These are phyloP conservation scores for Primulina huaijiensis DNA, from an alignment of 257 asterid genomes.

Conservation along the genomic window DNA sequence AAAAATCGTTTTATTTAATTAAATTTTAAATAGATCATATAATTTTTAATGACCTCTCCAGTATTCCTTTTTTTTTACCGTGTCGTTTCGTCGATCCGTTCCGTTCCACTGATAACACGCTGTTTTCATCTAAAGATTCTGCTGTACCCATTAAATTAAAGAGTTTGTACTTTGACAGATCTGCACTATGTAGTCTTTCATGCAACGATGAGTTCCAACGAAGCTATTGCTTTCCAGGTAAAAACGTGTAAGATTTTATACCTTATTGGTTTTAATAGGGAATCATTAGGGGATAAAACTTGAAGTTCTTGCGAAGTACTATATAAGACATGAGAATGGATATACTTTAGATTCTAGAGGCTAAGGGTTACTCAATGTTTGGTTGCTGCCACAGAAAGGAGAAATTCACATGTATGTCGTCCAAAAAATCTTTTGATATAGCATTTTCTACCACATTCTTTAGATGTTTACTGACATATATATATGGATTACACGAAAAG, in stretches of 20 bases:
- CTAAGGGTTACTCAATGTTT: constrained; percentile 49
- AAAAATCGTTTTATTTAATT: too few relatives aligned
- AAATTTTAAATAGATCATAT: too few relatives aligned
- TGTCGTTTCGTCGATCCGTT: too few relatives aligned
- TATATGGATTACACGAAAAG: neutral
- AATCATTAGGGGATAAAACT: neutral
- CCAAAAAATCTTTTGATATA: neutral
- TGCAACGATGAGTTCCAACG: constrained; percentile 47
- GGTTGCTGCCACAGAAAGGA: constrained; percentile 57
- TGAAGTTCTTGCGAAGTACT: constrained; percentile 36
- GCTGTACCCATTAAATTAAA: too few relatives aligned
- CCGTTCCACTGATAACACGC: too few relatives aligned
- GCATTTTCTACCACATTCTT: neutral
- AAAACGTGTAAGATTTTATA: neutral
- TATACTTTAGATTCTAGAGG: constrained; percentile 42
- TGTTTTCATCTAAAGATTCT: too few relatives aligned
- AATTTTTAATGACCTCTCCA: too few relatives aligned
- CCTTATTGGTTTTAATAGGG: neutral
- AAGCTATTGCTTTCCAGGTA: constrained; percentile 56
- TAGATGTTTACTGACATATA: too few relatives aligned
- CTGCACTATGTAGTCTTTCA: constrained; percentile 57
- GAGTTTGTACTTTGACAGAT: constrained; percentile 56
- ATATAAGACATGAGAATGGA: constrained; percentile 55
- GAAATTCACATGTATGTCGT: constrained; percentile 43
- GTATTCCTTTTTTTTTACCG: too few relatives aligned